phyloP scores from a whole-genome alignment of 2,329 filamentous ascomycete species.

The Pyrenophora tritici-repentis region DNA sequence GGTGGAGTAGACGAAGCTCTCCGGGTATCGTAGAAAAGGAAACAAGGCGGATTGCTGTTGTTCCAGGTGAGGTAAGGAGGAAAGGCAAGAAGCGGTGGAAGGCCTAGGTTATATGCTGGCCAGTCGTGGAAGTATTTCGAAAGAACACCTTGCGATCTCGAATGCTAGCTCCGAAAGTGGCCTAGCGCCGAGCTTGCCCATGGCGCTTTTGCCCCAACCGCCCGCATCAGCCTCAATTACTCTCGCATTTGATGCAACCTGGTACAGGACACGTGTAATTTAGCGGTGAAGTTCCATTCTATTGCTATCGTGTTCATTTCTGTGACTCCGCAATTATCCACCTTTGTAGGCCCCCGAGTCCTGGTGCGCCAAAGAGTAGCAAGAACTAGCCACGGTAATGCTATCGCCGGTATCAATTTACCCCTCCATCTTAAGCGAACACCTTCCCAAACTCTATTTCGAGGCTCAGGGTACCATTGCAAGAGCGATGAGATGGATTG shows the following conservation, averaged over 20 bases:
- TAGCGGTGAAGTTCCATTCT: conserved; percentile 17
- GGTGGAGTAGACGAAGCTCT: conserved; percentile 28
- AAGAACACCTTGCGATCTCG: conserved; percentile 41
- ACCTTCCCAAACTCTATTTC: background rate
- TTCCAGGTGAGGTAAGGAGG: conserved; percentile 27
- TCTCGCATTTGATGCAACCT: conserved; percentile 31
- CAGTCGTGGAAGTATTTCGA: conserved; percentile 31
- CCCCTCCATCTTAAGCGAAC: conserved; percentile 15
- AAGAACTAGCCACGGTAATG: background rate
- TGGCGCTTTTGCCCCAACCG: conserved; percentile 23
- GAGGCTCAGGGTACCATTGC: background rate
- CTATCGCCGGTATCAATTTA: conserved; percentile 7
- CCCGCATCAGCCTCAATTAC: conserved; percentile 39
- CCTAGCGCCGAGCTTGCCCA: conserved; percentile 30
- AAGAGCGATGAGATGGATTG: background rate
- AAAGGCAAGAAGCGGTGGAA: conserved; percentile 24
- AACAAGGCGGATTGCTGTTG: conserved; percentile 25
- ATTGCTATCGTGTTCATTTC: background rate
- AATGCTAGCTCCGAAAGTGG: conserved; percentile 22
- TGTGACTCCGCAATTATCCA: conserved; percentile 14
- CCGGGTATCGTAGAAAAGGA: conserved; percentile 38
- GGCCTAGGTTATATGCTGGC: conserved; percentile 39
- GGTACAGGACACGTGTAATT: conserved; percentile 42
- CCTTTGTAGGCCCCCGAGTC: conserved; percentile 1
- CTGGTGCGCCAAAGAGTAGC: background rate